Percentiles rank a stretch among this genome's conserved stretches.
Evolutionary conservation across 2,329 filamentous ascomycete species (phyloP).

Genomic region (Fusarium sp.): DNA sequence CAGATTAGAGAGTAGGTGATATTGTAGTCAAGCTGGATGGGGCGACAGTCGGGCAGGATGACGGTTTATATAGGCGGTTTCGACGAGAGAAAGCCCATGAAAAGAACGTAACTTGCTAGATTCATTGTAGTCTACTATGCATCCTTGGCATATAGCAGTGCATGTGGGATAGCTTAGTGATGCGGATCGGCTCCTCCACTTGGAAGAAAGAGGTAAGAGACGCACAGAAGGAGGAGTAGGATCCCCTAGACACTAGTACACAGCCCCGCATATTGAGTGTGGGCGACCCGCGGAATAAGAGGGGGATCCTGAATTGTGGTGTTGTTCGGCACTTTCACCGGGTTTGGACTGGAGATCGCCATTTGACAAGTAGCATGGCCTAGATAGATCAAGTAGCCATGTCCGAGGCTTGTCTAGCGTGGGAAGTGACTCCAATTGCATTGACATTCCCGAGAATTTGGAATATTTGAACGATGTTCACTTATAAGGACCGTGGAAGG

Average conservation of each 20-base stretch:
- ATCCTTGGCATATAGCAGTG: neutral
- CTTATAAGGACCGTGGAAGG: neutral
- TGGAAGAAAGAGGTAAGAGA: neutral
- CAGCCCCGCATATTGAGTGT: constrained; percentile 32
- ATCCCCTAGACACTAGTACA: neutral
- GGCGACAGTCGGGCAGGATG: neutral
- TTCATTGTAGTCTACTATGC: neutral
- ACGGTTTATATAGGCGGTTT: constrained; percentile 28
- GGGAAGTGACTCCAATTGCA: neutral
- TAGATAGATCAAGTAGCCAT: constrained; percentile 11
- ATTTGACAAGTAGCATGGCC: neutral
- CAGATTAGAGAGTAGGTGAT: neutral
- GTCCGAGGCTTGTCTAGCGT: constrained; percentile 16
- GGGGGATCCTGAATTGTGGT: constrained; percentile 27
- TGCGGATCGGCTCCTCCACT: constrained; percentile 15
- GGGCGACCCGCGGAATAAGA: constrained; percentile 17
- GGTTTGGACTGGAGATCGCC: constrained; percentile 7
- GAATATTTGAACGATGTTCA: neutral
- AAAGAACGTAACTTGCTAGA: neutral
- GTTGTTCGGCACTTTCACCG: constrained; percentile 27
- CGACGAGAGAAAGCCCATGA: neutral
- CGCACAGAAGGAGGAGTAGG: neutral
- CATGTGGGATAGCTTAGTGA: neutral
- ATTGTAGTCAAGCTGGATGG: neutral
- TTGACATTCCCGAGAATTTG: neutral